A percentile compares a stretch with the other conserved stretches of the same genome.
These are phyloP conservation scores for Colletotrichum eleusines DNA, from an alignment of 2,329 filamentous ascomycete species.

Conservation along the genomic window DNA sequence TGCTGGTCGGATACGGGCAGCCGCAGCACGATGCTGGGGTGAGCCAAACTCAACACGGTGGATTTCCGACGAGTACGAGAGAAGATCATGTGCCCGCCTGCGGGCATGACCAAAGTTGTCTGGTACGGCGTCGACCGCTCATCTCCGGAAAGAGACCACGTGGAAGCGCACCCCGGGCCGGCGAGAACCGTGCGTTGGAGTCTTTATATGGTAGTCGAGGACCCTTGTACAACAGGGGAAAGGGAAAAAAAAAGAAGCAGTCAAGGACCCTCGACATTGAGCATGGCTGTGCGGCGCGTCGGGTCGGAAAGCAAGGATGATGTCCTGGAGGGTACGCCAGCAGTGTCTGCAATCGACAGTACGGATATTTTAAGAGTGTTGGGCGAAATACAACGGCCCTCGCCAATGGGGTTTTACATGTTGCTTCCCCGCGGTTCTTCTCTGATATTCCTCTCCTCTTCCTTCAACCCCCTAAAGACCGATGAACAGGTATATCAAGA, in stretches of 20 bases:
- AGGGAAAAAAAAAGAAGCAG: too few relatives aligned
- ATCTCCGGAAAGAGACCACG: not conserved
- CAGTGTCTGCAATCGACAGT: not conserved
- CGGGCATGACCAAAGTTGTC: not conserved
- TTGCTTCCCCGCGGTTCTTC: too few relatives aligned
- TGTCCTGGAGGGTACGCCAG: not conserved
- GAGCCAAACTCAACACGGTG: not conserved
- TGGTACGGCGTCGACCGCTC: not conserved
- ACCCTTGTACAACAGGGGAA: not conserved
- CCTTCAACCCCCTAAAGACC: too few relatives aligned
- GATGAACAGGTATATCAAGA: too few relatives aligned
- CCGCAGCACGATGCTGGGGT: not conserved
- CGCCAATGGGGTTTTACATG: too few relatives aligned
- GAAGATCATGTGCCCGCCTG: not conserved
- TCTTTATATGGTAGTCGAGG: not conserved
- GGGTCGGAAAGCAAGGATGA: not conserved
- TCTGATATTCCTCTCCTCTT: too few relatives aligned
- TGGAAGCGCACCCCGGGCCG: too few relatives aligned
- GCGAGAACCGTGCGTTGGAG: not conserved
- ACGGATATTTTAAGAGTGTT: too few relatives aligned
- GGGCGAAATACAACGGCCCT: too few relatives aligned
- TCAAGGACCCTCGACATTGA: too few relatives aligned
- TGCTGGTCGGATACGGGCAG: conserved; percentile 1
- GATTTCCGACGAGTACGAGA: not conserved
- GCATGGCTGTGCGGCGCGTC: too few relatives aligned